These are phyloP conservation scores for Linanthus parryae DNA, from an alignment of 148 eudicot genomes.

Conservation along the genomic window DNA sequence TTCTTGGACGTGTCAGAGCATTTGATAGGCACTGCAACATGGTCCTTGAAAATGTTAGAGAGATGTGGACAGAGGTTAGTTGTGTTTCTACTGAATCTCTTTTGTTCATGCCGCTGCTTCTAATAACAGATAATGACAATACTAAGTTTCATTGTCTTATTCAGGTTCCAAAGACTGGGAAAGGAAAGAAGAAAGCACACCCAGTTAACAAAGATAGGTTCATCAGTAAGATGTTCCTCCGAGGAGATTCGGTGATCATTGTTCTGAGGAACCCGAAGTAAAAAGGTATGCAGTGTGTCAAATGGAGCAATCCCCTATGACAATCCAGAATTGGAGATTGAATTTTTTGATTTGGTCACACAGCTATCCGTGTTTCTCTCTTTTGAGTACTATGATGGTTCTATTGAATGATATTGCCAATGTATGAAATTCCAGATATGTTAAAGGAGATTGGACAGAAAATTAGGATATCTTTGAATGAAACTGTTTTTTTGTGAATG, in stretches of 20 bases:
- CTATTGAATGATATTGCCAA: too few species aligned
- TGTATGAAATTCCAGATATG: too few species aligned
- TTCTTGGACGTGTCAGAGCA: conserved; percentile 72
- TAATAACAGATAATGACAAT: background rate
- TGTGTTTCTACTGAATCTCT: background rate
- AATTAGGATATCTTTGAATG: too few species aligned
- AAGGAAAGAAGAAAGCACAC: conserved; percentile 91
- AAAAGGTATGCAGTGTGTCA: too few species aligned
- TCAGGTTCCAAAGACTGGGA: conserved; percentile 92
- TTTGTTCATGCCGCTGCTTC: background rate
- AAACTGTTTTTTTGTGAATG: too few species aligned
- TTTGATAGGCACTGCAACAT: conserved; percentile 75
- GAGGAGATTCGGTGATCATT: conserved; percentile 93
- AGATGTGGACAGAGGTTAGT: conserved; percentile 90
- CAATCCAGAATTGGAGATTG: too few species aligned
- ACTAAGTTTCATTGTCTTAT: background rate
- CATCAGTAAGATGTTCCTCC: conserved; percentile 94
- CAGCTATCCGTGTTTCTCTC: too few species aligned
- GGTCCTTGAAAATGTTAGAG: conserved; percentile 80
- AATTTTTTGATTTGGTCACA: too few species aligned
- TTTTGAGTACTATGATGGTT: too few species aligned
- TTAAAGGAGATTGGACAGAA: too few species aligned
- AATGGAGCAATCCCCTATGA: too few species aligned
- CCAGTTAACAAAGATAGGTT: conserved; percentile 89
- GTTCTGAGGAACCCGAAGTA: conserved; percentile 90